Conservation (phyloP, 1,284 basidiomycete genomes). For the Hymenochaete sp. region DNA sequence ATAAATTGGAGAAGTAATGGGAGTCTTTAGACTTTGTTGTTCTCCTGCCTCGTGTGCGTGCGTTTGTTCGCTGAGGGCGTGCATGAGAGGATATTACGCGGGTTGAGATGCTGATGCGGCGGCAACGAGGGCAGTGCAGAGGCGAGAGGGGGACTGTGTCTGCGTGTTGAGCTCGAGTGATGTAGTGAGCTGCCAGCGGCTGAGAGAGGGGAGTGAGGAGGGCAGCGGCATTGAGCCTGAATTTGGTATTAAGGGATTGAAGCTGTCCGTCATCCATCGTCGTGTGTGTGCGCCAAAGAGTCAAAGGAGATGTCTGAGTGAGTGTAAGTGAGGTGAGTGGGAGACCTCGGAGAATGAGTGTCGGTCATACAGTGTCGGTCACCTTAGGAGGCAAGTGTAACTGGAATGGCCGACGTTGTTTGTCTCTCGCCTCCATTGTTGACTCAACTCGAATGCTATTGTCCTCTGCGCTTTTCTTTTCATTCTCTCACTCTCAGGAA, state of each 20-base stretch:
- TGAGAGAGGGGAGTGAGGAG: constrained; percentile 32
- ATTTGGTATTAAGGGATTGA: not conserved
- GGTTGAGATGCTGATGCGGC: constrained; percentile 32
- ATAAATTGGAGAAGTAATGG: not conserved
- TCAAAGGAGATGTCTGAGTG: too few species aligned
- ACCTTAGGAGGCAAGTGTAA: not conserved
- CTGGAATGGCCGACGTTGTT: not conserved
- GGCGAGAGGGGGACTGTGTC: constrained; percentile 23
- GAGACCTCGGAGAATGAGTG: too few species aligned
- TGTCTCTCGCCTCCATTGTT: not conserved
- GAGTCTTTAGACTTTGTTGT: not conserved
- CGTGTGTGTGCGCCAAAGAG: too few species aligned
- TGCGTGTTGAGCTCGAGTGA: constrained; percentile 30
- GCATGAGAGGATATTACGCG: constrained; percentile 11
- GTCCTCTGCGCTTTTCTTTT: too few species aligned
- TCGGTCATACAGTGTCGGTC: too few species aligned
- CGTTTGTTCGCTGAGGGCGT: constrained; percentile 1
- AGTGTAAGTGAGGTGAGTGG: not conserved
- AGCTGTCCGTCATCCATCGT: not conserved
- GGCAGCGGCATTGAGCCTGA: not conserved
- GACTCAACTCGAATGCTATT: not conserved
- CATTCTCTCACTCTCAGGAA: not conserved
- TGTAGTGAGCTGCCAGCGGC: constrained; percentile 51
- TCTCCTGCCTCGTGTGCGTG: constrained; percentile 4
- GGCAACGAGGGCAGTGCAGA: constrained; percentile 45